Base-by-base conservation (phyloP, 768 basidiomycete genomes). In the Tylopilus subfusipes region DNA sequence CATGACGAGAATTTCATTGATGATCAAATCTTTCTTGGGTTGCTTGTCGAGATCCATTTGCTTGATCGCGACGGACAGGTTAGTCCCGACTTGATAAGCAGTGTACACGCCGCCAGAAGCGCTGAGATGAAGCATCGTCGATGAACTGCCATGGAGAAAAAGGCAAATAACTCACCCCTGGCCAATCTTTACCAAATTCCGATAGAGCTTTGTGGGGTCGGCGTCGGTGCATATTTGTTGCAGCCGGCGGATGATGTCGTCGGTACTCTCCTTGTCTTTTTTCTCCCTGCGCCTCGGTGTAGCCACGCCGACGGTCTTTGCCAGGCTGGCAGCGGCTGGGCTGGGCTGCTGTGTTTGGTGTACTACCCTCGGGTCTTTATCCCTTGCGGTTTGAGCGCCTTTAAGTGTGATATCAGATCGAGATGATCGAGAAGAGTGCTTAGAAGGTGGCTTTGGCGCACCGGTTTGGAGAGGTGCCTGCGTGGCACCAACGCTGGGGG, bases 1-100 rank as follows among this genome's bases (percentile, higher is more conserved):
- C 97, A 99, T 98, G 67, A 98, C 97, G 59, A 99, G 84, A 61
- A 98, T 98, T 73, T 99, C 97, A 73, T 99, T 98, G 77, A 99
- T 98, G 76, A 99, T 98, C 47, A 99, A 80, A 68, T 98, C 96
- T 73, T 98, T 98, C 81, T 98, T 98, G 39, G 97, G 97, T 66
- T 98, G 97, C 76, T 98, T 97, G 73, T 98, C 95, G 29, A 99
- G 81, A 78, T 99, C 97, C 97, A 98, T 99, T 73, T 98, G 96
- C 73, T 99, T 99, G 82, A 99, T 99, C 39, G 97, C 97, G 31
- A 98, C 97, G 12, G 85, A 89, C 30, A 91, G 64, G 72, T 97
- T 96, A 29, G 91, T 93, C 39, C 95, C 94, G 57, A 96, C 90
- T 76, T 98, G 95, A 68, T 97, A 97, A 16, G 96, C 96, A 13